Conservation (phyloP, 306 rosid genomes). For the Cicer arietinum region DNA sequence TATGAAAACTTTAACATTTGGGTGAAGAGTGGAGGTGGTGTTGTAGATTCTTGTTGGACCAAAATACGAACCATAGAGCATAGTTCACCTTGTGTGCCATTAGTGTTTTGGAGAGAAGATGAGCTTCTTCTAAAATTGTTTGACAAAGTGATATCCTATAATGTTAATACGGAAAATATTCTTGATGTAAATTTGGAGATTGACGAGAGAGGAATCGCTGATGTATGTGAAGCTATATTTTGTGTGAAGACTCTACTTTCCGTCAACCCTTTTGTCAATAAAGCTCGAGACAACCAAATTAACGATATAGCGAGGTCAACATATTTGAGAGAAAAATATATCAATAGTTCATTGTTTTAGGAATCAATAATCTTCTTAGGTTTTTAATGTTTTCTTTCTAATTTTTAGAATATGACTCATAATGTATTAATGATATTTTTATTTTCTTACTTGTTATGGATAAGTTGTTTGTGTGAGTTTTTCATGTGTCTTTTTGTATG, state of each 20-base stretch:
- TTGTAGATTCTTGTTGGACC: background rate
- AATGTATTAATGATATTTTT: background rate
- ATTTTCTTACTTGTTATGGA: too few species aligned
- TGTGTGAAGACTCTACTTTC: slow-evolving; percentile 4
- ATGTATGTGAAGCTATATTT: background rate
- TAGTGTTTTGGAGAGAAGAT: background rate
- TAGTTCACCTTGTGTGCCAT: background rate
- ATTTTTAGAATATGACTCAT: background rate
- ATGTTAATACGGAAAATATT: background rate
- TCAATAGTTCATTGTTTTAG: too few species aligned
- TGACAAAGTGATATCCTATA: slow-evolving; percentile 1
- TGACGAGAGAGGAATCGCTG: background rate
- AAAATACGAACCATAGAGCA: background rate
- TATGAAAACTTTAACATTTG: slow-evolving; percentile 9
- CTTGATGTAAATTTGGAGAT: background rate
- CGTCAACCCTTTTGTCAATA: background rate
- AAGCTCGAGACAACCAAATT: too few species aligned
- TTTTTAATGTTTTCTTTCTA: background rate
- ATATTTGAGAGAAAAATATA: too few species aligned
- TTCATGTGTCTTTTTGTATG: too few species aligned
- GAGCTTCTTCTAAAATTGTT: slow-evolving; percentile 26
- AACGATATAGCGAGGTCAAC: too few species aligned
- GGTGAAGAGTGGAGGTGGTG: background rate
- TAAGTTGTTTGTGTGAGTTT: too few species aligned
- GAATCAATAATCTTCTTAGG: too few species aligned